Evolutionary conservation across 2,329 filamentous ascomycete genomes (phyloP), one percentile per base, ranked within the genome.

Genomic region (Dactylonectria estremocensis): DNA sequence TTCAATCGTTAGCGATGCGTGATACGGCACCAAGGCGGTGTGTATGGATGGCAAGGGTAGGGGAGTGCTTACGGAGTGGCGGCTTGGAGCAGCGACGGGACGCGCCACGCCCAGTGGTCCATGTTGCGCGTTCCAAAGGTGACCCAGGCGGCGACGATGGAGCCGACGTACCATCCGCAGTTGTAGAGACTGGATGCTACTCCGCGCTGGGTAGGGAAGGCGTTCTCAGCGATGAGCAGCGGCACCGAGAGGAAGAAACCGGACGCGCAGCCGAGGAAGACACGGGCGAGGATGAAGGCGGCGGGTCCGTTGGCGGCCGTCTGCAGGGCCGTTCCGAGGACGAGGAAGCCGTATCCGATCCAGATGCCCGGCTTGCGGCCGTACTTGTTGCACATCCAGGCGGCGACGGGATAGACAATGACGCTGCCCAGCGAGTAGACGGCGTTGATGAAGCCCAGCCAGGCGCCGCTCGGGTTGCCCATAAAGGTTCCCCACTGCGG

Each of bases 121-220:
- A 73, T 72, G 28, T 73, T 63, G 5, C 74, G 69, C 1, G 77
- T 79, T 8, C 75, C 77, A 37, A 72, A 79, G 0, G 74, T 78
- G 1, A 69, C 66, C 73, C 77, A 78, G 1, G 74, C 76, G 1
- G 78, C 78, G 1, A 77, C 46, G 16, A 78, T 76, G 2, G 77
- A 72, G 2, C 79, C 79, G 24, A 87, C 76, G 66, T 85, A 86
- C 78, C 84, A 87, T 3, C 33, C 69, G 8, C 57, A 66, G 43
- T 68, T 68, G 45, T 66, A 68, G 3, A 80, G 69, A 40, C 74
- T 71, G 5, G 76, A 76, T 8, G 75, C 54, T 14, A 75, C 73
- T 3, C 73, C 75, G n/a, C 78, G 73, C 49, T 80, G 76, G 1
- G 75, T 73, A 1, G 78, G 77, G 52, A 78, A 77, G 2, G 78